Evolutionary conservation across 2,329 filamentous ascomycete genomes (phyloP), one percentile per base, ranked within the genome.

Genomic region (Epichloe coenophiala): DNA sequence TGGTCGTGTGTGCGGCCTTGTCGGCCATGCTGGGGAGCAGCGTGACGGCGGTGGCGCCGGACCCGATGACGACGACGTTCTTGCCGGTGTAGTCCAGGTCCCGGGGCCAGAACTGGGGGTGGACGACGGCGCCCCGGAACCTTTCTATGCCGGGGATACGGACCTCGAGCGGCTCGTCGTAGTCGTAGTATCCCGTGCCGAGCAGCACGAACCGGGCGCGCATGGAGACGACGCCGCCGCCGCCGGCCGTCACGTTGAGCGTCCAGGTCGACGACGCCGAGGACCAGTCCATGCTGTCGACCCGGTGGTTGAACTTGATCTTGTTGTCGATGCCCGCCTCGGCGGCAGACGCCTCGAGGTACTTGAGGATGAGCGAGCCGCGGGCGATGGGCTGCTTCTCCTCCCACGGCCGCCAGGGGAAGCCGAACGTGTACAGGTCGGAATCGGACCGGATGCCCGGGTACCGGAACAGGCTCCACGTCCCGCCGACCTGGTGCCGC

Each of bases 11-110:
- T 5, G 67, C 67, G 7, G 84, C 84, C 39, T 73, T 76, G 50
- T 83, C 68, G 2, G 79, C 77, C 41, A 91, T 65, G 45, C 73
- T 76, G 0, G 86, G 87, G 5, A 91, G 65, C 1, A 93, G 71
- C 0, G 86, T 90, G 45, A 90, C 69, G 5, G 86, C 83, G 0
- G 87, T 91, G 3, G 86, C 86, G 15, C 87, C 87, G 15, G 77
- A 82, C 36, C 86, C 86, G 56, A 90, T 78, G 52, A 89, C 72
- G 44, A 86, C 76, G 19, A 89, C 70, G 36, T 77, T 76, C 66
- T 88, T 86, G 62, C 72, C 71, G 5, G 70, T 64, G 62, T 83
- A 81, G 58, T 84, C 75, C 40, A 84, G 66, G 48, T 80, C 72
- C 47, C 81, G 69, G 0, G 83, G 82, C 85, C 85, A 88, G 69